phyloP scores from a whole-genome alignment of 192 early-diverging fungal species.

The Gryganskiella cystojenkinii region DNA sequence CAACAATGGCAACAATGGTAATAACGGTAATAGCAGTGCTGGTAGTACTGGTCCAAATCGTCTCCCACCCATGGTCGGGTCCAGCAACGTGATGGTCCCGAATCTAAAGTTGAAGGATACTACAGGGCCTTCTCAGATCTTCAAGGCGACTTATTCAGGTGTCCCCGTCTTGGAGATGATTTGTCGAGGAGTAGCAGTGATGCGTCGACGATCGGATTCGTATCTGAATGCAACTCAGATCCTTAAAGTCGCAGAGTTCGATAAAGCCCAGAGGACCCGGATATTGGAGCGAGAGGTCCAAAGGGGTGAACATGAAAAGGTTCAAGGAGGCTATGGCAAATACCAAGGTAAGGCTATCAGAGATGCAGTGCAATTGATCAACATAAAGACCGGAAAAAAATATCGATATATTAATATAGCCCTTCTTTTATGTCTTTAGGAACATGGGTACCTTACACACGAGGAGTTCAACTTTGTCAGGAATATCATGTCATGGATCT shows the following conservation, averaged over 20 bases:
- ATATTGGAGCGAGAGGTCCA: constrained; percentile 95
- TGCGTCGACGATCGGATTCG: constrained; percentile 83
- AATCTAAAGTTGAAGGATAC: background rate
- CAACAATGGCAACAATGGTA: no score
- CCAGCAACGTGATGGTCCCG: background rate
- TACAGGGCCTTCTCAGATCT: constrained; percentile 66
- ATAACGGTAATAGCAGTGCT: no score
- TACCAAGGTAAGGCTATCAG: constrained; percentile 84
- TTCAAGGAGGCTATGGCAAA: constrained; percentile 99
- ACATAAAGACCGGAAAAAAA: background rate
- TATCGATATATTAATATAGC: constrained; percentile 12
- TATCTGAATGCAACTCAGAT: constrained; percentile 99
- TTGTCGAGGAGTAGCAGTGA: constrained; percentile 72
- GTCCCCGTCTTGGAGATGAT: constrained; percentile 96
- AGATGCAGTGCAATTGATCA: background rate
- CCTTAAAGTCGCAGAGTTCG: constrained; percentile 95
- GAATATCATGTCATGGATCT: constrained; percentile 82
- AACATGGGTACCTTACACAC: constrained; percentile 87
- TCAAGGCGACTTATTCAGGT: constrained; percentile 92
- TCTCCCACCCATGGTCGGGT: background rate
- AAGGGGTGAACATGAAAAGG: constrained; percentile 90
- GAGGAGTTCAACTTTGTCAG: constrained; percentile 82
- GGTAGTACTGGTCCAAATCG: background rate
- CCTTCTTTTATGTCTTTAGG: constrained; percentile 29
- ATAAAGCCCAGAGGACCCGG: constrained; percentile 91